Evolutionary conservation across 129 eudicot species (phyloP), one percentile per base, ranked within the genome.

Genomic region (Erigeron canadensis): DNA sequence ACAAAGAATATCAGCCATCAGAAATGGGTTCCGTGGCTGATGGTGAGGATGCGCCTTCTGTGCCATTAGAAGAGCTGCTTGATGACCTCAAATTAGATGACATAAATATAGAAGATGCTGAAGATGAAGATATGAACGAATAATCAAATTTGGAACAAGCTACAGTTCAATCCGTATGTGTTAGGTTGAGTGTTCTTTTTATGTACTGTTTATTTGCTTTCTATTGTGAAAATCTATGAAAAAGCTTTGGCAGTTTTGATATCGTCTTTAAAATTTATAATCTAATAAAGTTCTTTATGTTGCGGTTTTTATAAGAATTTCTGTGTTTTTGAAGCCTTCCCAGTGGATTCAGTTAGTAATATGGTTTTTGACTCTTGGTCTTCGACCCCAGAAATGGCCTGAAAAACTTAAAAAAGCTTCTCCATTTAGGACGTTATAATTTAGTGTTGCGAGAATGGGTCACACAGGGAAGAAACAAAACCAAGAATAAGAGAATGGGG

Each of bases 61-160:
- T 88, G 17, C 88, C 87, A 21, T 64, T 85, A 22, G 86, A 88
- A 17, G 90, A 88, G 64, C 53, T 87, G 84, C 87, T 88, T 50
- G 88, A 82, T 54, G 95, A 81, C 69, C 85, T 88, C 63, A 87
- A 74, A 19, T 15, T 88, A 17, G 74, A 74, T 34, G 88, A 83
- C 58, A 75, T 61, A 42, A 88, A 81, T 16, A 70, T 18, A 23
- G 72, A 73, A 46, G 83, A 55, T 19, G 61, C 34, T 9, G 38
- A 56, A 56, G 15, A 34, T 65, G 84, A 28, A 58, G 81, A 18
- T 37, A 41, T 63, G 67, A 21, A 56, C 6, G 38, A 8, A 15
- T 56, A 56, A 21, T 56, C 62, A 56, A 2, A 56, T 16, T 56
- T 56, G 62, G 56, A 50, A 11, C 18, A 2, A 50, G 15, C 56